Conservation (phyloP, 202 grass and related monocot genomes). For the Saccharum hybrid region DNA sequence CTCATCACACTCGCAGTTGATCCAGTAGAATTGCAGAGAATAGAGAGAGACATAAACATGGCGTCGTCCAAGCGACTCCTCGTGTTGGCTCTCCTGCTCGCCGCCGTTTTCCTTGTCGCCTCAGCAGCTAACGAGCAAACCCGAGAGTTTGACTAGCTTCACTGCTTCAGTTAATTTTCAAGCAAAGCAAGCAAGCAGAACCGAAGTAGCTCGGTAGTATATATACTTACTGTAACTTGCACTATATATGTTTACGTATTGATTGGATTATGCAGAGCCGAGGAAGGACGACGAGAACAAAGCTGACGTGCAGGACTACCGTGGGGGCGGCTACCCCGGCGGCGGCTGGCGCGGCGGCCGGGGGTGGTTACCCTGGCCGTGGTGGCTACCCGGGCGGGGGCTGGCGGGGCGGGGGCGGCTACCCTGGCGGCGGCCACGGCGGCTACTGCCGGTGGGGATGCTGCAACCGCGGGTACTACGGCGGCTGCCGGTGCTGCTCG, state of each 20-base stretch:
- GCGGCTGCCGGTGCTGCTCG: constrained; percentile 63
- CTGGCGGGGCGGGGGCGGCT: neutral
- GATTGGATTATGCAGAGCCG: constrained; percentile 35
- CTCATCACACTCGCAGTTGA: constrained; percentile 26
- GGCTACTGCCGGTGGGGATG: constrained; percentile 58
- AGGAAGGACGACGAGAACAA: constrained; percentile 26
- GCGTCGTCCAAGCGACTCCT: constrained; percentile 53
- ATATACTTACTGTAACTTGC: neutral
- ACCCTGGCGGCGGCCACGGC: constrained; percentile 22
- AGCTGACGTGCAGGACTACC: constrained; percentile 38
- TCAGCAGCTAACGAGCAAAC: constrained; percentile 47
- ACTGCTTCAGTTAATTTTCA: too few relatives aligned
- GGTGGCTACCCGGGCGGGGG: neutral
- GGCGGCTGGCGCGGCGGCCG: neutral
- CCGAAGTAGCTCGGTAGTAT: too few relatives aligned
- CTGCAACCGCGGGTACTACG: constrained; percentile 56
- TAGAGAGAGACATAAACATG: constrained; percentile 4
- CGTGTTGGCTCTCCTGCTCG: constrained; percentile 50
- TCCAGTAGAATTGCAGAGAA: neutral
- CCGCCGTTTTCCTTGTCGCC: constrained; percentile 50
- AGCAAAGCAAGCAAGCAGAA: too few relatives aligned
- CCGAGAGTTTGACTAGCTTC: neutral
- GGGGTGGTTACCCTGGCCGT: neutral
- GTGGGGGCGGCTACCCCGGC: constrained; percentile 15
- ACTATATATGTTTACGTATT: neutral